Evolutionary conservation across 441 rosid genomes (phyloP).

Genomic region (Euphorbia corollata): DNA sequence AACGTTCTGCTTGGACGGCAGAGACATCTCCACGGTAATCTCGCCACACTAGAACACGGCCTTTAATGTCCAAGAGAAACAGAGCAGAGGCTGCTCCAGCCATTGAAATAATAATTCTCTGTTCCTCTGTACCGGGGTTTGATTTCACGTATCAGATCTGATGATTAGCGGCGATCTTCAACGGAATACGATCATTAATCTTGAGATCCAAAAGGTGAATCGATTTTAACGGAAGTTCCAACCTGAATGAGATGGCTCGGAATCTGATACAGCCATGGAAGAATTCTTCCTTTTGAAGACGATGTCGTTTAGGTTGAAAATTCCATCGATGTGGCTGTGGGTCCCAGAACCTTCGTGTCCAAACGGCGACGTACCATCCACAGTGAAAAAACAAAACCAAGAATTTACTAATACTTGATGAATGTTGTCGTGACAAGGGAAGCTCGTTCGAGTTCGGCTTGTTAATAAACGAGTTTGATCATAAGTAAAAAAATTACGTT

Average conservation of each 20-base stretch:
- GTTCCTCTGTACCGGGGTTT: background rate
- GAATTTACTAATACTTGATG: too few species aligned
- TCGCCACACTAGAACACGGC: slow-evolving; percentile 95
- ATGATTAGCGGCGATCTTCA: background rate
- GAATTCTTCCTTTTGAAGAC: background rate
- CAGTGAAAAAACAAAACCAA: too few species aligned
- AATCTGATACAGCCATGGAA: background rate
- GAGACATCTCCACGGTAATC: slow-evolving; percentile 96
- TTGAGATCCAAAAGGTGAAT: background rate
- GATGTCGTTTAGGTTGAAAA: background rate
- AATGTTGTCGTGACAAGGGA: too few species aligned
- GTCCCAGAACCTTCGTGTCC: too few species aligned
- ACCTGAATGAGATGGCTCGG: background rate
- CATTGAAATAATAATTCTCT: slow-evolving; percentile 30
- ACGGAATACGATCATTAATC: slow-evolving; percentile 4
- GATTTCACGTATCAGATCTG: slow-evolving; percentile 26
- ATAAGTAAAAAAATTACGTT: too few species aligned
- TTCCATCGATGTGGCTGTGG: background rate
- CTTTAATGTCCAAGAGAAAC: slow-evolving; percentile 90
- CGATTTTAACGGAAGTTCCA: slow-evolving; percentile 6
- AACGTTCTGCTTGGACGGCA: slow-evolving; percentile 70
- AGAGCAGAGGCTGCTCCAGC: slow-evolving; percentile 95
- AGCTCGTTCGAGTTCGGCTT: too few species aligned
- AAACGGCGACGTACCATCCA: too few species aligned
- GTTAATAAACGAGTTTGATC: too few species aligned